Conservation (phyloP, 148 eudicot species). For the Bassia scoparia region DNA sequence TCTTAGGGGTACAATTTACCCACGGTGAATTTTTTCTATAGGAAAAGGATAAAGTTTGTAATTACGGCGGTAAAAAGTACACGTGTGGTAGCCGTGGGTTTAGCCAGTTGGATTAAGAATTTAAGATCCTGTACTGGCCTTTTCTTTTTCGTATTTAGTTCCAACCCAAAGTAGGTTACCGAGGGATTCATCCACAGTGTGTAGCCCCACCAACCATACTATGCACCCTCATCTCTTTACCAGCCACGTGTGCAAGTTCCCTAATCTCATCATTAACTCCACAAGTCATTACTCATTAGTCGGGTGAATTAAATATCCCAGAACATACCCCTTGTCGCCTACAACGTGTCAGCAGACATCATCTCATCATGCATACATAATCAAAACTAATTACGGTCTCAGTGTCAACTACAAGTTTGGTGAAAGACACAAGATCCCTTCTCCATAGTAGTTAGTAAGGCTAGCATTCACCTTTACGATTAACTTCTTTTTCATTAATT, state of each 20-base stretch:
- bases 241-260: slow-evolving; percentile 15
- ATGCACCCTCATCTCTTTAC: slow-evolving; percentile 17
- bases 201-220: slow-evolving; percentile 17
- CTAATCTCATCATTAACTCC: not conserved
- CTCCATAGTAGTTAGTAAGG: not conserved
- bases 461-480: not conserved
- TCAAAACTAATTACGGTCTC: not conserved
- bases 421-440: slow-evolving; percentile 27
- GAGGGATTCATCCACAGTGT: slow-evolving; percentile 14
- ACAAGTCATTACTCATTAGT: slow-evolving; percentile 17
- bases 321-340: not conserved
- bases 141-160: slow-evolving; percentile 19
- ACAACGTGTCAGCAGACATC: slow-evolving; percentile 23
- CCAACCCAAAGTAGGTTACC: slow-evolving; percentile 10
- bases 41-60: not conserved
- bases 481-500: not conserved
- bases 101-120: not conserved
- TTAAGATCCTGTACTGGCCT: slow-evolving; percentile 16
- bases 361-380: slow-evolving; percentile 1
- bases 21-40: too few relatives aligned
- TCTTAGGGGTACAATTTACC: too few relatives aligned
- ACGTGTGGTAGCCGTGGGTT: slow-evolving; percentile 4
- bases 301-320: not conserved
- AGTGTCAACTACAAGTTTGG: slow-evolving; percentile 20
- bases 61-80: slow-evolving; percentile 8